A percentile compares a stretch with the other conserved stretches of the same genome.
These are phyloP conservation scores for Gryganskiella cystojenkinii DNA, from an alignment of 192 early-diverging fungal species.

Conservation along the genomic window DNA sequence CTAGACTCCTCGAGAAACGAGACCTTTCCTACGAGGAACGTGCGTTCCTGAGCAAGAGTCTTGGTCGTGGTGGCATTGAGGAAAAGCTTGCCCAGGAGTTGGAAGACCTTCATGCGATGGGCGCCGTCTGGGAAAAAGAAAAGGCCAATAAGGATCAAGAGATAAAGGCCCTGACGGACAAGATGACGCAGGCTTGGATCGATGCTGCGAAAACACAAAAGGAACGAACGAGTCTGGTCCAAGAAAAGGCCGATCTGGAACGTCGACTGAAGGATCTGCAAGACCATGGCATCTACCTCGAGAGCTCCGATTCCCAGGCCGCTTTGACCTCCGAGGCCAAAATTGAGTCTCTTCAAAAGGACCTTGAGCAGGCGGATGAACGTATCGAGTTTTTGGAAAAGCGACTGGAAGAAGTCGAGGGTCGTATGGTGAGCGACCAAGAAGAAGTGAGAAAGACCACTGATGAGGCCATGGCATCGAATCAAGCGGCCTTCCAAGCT, in stretches of 20 bases:
- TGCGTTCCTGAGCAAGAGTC: constrained; percentile 41
- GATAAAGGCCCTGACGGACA: constrained; percentile 41
- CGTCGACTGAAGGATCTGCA: constrained; percentile 24
- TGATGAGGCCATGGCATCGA: constrained; percentile 14
- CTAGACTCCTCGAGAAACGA: constrained; percentile 53
- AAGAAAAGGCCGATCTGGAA: constrained; percentile 25
- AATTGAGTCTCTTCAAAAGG: constrained; percentile 40
- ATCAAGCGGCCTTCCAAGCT: constrained; percentile 16
- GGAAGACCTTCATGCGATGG: constrained; percentile 41
- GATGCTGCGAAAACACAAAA: constrained; percentile 38
- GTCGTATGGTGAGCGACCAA: constrained; percentile 24
- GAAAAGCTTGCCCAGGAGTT: constrained; percentile 44
- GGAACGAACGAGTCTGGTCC: constrained; percentile 29
- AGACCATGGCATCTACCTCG: background rate
- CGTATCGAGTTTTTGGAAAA: constrained; percentile 28
- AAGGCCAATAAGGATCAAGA: constrained; percentile 48
- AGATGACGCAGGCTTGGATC: constrained; percentile 52
- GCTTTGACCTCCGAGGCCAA: constrained; percentile 2
- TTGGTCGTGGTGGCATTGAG: constrained; percentile 40
- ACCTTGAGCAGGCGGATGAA: constrained; percentile 42
- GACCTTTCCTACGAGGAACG: constrained; percentile 50
- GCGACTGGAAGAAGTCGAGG: constrained; percentile 48
- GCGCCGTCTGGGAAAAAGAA: constrained; percentile 47
- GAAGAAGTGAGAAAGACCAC: constrained; percentile 13
- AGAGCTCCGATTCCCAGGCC: background rate